Conservation (phyloP, 306 rosid genomes). For the Lithocarpus polystachyus region DNA sequence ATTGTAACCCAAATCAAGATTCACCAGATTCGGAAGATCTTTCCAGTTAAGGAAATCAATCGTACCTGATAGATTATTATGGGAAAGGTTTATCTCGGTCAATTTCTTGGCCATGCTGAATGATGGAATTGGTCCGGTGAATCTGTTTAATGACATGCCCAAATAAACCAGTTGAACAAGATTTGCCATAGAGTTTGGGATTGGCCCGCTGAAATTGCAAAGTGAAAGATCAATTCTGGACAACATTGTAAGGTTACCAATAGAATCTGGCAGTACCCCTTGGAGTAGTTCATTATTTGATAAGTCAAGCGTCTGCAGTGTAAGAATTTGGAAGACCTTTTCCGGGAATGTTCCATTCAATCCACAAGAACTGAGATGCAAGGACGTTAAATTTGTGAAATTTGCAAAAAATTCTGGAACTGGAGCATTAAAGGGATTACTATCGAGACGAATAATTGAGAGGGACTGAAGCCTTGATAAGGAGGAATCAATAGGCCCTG, state of each 20-base stretch:
- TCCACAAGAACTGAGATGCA: not conserved
- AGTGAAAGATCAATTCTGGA: constrained; percentile 28
- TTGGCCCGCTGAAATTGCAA: constrained; percentile 31
- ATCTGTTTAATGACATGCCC: constrained; percentile 31
- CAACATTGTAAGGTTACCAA: constrained; percentile 22
- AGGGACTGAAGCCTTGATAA: constrained; percentile 11
- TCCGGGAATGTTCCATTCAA: constrained; percentile 30
- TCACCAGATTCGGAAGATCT: constrained; percentile 18
- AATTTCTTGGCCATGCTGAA: constrained; percentile 28
- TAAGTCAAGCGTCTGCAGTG: constrained; percentile 22
- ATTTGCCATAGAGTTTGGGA: constrained; percentile 26
- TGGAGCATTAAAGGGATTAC: constrained; percentile 18
- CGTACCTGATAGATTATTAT: constrained; percentile 12
- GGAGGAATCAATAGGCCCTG: constrained; percentile 29
- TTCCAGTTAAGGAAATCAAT: constrained; percentile 5
- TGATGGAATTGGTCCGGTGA: constrained; percentile 37
- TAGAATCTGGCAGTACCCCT: constrained; percentile 23
- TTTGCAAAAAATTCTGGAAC: constrained; percentile 24
- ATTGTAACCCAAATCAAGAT: constrained; percentile 20
- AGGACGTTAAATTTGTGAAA: constrained; percentile 19
- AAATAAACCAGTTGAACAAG: constrained; percentile 27
- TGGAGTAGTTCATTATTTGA: constrained; percentile 21
- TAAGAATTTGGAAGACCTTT: constrained; percentile 22
- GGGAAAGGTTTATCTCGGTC: constrained; percentile 10
- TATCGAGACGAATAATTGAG: too few relatives aligned